Base-by-base conservation (phyloP, 2,329 filamentous ascomycete genomes). In the Seiridium unicorne region DNA sequence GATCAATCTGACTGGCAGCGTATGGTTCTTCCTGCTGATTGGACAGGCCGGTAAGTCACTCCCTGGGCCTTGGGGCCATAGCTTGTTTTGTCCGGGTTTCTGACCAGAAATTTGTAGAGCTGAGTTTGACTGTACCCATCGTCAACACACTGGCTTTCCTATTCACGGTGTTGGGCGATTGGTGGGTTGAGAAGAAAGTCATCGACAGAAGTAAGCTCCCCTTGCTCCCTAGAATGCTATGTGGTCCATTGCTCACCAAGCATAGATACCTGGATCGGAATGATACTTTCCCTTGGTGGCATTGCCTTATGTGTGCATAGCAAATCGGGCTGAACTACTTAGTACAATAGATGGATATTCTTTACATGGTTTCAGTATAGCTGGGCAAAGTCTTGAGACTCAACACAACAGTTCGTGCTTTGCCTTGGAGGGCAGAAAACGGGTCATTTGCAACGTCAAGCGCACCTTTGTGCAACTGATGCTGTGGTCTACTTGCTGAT, bases 11-110 rank as follows among this genome's bases (percentile, higher is more conserved):
- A 97, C 94, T 3, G 94, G 94, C 36, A 96, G 92, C 71, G 84
- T 97, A 59, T 98, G 94, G 94, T 98, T 98, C 77, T 98, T 98
- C 69, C 76, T 98, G 66, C 80, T 98, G 65, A 94, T 98, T 76
- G 94, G 94, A 5, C 87, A 95, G 74, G 93, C 93, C 69, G 93
- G 93, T 96, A 76, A 35, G n/a, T 36, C 10, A 44, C n/a, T 11
- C 26, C 49, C n/a, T 9, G 18, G 9, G 47, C n/a, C 4, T 47
- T 47, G 32, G 5, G 9, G 7, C 2, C 18, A 35, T 35, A 5
- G 26, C 10, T 10, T 32, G 13, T 51, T 1, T 36, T 13, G 31
- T 13, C 4, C 13, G 26, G 31, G 4, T 35, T 48, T n/a, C 54
- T 48, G 32, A 47, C 44, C 11, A 44, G 3, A 10, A 32, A 32